A percentile compares a stretch with the other conserved stretches of the same genome.
These are phyloP conservation scores for Fonsecaea monophora DNA, from an alignment of 2,329 filamentous ascomycete species.

Conservation along the genomic window DNA sequence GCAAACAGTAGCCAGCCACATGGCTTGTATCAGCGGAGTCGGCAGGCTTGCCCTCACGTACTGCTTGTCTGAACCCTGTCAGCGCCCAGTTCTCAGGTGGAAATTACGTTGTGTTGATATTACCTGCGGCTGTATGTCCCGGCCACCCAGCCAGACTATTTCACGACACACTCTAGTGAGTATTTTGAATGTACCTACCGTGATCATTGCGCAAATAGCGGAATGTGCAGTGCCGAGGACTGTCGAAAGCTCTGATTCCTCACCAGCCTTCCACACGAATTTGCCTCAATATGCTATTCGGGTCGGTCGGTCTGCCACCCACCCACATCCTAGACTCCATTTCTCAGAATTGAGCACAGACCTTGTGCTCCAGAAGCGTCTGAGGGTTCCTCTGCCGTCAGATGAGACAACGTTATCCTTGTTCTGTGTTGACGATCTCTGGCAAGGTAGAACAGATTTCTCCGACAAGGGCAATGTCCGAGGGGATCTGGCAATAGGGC, in stretches of 20 bases:
- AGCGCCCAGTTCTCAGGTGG: background rate
- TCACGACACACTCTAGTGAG: background rate
- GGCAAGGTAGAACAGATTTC: background rate
- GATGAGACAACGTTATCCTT: background rate
- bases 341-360: background rate
- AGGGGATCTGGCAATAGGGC: background rate
- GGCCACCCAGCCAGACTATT: background rate
- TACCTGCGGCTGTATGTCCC: background rate
- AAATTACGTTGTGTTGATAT: background rate
- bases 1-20: slow-evolving; percentile 5
- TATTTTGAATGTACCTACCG: background rate
- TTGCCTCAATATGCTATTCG: background rate
- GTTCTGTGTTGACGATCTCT: background rate
- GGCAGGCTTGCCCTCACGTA: background rate
- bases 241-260: background rate
- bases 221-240: background rate
- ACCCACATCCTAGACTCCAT: background rate
- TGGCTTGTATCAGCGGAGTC: background rate
- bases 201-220: background rate
- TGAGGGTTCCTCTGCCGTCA: background rate
- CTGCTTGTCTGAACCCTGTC: background rate
- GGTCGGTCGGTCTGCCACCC: background rate
- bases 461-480: background rate
- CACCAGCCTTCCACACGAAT: background rate
- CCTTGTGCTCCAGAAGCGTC: background rate